Evolutionary conservation across 1,284 basidiomycete species (phyloP).

Genomic region (Rhodofomes roseus): DNA sequence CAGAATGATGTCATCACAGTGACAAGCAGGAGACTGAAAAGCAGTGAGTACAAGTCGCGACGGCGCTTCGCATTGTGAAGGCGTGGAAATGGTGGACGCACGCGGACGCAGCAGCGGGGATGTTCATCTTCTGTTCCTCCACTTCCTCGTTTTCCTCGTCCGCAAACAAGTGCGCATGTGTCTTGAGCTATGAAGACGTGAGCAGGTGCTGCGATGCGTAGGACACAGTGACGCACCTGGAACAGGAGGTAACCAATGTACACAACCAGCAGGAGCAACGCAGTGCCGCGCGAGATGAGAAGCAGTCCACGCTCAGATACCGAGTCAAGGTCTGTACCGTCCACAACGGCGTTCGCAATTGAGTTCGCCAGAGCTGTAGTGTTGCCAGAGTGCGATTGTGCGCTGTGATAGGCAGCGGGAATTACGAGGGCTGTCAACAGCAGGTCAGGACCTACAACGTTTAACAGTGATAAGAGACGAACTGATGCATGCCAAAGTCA

Average conservation of each 20-base stretch:
- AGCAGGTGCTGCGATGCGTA: background rate
- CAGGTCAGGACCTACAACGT: background rate
- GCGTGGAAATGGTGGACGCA: conserved; percentile 28
- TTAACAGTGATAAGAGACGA: conserved; percentile 24
- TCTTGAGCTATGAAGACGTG: conserved; percentile 37
- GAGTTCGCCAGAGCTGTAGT: background rate
- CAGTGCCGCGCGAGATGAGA: conserved; percentile 81
- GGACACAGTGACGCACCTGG: conserved; percentile 45
- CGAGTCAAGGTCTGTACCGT: conserved; percentile 24
- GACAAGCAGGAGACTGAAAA: conserved; percentile 51
- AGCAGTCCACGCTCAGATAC: conserved; percentile 53
- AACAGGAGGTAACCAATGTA: conserved; percentile 82
- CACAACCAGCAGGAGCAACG: conserved; percentile 76
- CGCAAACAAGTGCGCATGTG: conserved; percentile 21
- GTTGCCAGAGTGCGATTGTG: conserved; percentile 25
- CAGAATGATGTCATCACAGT: conserved; percentile 85
- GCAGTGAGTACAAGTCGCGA: background rate
- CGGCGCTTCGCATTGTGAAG: background rate
- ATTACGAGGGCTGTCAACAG: conserved; percentile 69
- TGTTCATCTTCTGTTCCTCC: conserved; percentile 65
- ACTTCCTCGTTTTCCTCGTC: conserved; percentile 29
- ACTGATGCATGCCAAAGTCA: conserved; percentile 90
- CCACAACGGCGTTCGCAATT: conserved; percentile 7
- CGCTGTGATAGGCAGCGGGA: conserved; percentile 82
- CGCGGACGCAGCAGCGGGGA: conserved; percentile 57